phyloP scores from a whole-genome alignment of 2,329 filamentous ascomycete species.

The Ophiognomonia clavigignenti-juglandacearum region DNA sequence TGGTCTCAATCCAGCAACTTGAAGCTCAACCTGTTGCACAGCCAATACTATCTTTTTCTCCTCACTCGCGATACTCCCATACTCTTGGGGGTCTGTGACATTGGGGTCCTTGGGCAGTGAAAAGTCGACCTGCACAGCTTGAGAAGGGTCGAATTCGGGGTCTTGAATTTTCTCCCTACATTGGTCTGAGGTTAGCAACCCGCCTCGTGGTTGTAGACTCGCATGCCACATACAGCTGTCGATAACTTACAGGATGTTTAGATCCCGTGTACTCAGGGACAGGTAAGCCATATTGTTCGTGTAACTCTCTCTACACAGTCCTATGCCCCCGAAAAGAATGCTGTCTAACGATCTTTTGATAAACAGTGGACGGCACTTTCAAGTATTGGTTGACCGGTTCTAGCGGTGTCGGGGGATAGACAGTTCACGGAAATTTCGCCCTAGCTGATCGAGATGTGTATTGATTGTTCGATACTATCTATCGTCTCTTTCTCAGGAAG shows the following conservation, averaged over 20 bases:
- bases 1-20: slow-evolving; percentile 39
- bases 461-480: too few species aligned
- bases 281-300: slow-evolving; percentile 38
- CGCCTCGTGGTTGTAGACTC: too few species aligned
- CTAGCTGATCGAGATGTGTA: too few species aligned
- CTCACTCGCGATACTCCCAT: slow-evolving; percentile 43
- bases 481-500: too few species aligned
- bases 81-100: slow-evolving; percentile 44
- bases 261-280: slow-evolving; percentile 52
- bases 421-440: too few species aligned
- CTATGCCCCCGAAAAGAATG: too few species aligned
- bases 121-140: slow-evolving; percentile 49
- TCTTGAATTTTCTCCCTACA: slow-evolving; percentile 56
- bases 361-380: too few species aligned
- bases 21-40: slow-evolving; percentile 51
- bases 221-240: too few species aligned
- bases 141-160: slow-evolving; percentile 55
- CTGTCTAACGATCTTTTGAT: too few species aligned
- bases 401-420: too few species aligned
- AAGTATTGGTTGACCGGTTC: too few species aligned
- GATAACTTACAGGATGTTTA: slow-evolving; percentile 45
- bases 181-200: slow-evolving; percentile 2
- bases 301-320: too few species aligned
- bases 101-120: slow-evolving; percentile 54
- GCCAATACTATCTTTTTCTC: slow-evolving; percentile 50